These are phyloP conservation scores for Trypanosoma theileri DNA, from an alignment of 208 protist genomes.

Conservation along the genomic window DNA sequence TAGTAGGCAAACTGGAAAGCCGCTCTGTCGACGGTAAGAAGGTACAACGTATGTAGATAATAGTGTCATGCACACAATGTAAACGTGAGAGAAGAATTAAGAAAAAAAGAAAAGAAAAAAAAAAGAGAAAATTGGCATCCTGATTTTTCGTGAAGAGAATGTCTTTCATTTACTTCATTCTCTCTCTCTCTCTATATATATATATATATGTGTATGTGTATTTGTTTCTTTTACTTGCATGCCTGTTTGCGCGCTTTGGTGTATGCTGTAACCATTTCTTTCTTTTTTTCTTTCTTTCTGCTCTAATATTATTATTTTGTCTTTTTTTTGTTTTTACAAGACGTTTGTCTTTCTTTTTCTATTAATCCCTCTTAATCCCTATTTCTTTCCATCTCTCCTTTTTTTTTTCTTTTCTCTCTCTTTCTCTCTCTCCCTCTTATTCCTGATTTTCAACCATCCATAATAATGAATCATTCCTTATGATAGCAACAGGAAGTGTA, in stretches of 20 bases:
- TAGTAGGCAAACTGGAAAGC: constrained; percentile 63
- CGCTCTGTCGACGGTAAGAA: not conserved
- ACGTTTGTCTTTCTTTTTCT: not conserved
- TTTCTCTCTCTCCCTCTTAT: not conserved
- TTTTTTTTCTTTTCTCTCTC: not conserved
- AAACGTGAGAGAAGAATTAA: not conserved
- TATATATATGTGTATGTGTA: constrained; percentile 8
- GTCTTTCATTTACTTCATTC: no score
- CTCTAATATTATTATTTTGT: not conserved
- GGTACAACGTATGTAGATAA: not conserved
- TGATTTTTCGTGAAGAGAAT: no score
- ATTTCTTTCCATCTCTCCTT: not conserved
- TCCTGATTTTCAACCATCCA: not conserved
- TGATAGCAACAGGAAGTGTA: not conserved
- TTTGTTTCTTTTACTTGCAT: not conserved
- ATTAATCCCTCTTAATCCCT: not conserved
- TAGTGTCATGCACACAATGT: not conserved
- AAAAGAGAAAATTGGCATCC: not conserved
- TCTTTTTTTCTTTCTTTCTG: no score
- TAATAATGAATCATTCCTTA: not conserved
- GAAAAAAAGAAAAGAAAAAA: not conserved
- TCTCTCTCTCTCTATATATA: constrained; percentile 17
- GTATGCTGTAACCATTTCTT: no score
- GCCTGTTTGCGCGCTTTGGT: no score
- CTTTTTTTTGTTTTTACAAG: not conserved